Evolutionary conservation across 768 basidiomycete species (phyloP).

Genomic region (Hebeloma cylindrosporum): DNA sequence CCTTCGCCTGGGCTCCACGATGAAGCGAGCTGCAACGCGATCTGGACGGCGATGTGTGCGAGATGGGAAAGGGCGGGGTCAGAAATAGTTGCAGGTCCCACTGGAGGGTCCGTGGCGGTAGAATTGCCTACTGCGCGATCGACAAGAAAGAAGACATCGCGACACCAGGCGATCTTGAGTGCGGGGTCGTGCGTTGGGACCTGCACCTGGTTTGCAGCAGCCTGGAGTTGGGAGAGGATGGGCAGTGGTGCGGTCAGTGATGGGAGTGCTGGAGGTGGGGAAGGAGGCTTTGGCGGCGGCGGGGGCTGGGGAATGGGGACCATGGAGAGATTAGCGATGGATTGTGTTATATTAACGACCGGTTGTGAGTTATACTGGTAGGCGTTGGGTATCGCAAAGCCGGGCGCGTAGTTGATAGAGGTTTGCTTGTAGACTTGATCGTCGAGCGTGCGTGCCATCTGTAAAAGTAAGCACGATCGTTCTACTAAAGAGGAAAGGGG

Average conservation of each 20-base stretch:
- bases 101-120: conserved; percentile 41
- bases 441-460: conserved; percentile 70
- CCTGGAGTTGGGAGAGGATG: conserved; percentile 55
- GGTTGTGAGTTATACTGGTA: conserved; percentile 10
- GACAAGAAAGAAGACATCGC: conserved; percentile 80
- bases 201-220: conserved; percentile 52
- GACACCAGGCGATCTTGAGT: conserved; percentile 72
- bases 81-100: conserved; percentile 54
- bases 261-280: conserved; percentile 32
- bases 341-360: conserved; percentile 20
- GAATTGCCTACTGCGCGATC: conserved; percentile 40
- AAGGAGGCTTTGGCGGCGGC: conserved; percentile 41
- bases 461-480: conserved; percentile 3
- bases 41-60: conserved; percentile 60
- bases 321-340: conserved; percentile 24
- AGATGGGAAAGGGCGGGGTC: conserved; percentile 63
- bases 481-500: too few relatives aligned
- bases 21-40: conserved; percentile 59
- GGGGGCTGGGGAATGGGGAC: conserved; percentile 28
- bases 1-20: conserved; percentile 5
- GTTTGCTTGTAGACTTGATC: conserved; percentile 32
- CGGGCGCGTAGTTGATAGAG: conserved; percentile 27
- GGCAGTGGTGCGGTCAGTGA: conserved; percentile 70
- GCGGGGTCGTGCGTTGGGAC: conserved; percentile 55
- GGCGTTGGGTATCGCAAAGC: conserved; percentile 26